Evolutionary conservation across 441 rosid genomes (phyloP), one percentile per base, ranked within the genome.

Genomic region (Bruguiera hainesii): DNA sequence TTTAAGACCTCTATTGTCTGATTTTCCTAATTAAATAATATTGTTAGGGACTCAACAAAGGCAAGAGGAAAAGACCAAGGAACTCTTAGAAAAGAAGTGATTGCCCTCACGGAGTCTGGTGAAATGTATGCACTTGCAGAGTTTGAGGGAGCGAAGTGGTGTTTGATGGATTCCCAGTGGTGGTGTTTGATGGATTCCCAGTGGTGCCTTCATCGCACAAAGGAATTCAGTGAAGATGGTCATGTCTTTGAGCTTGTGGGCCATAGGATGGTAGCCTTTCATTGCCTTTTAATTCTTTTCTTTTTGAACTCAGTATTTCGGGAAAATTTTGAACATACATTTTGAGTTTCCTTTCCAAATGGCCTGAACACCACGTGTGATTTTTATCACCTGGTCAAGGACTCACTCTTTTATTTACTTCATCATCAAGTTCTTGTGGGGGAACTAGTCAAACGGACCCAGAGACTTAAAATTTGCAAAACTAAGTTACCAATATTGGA

Each of bases 101-200:
- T 80, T 62, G 85, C 84, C 48, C 65, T 78, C 56, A 66, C 69
- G 56, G 69, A 71, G 31, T 75, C 83, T 29, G 88, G 84, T 42
- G 87, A 90, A 79, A 81, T 78, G 57, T 73, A 9, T 61, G 68
- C 69, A 23, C 83, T 87, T 0, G 97, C 95, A 19, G 96, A 89
- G 60, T 81, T 76, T 77, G 57, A 37, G 57, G 89, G 76, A 62
- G 75, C 72, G 35, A 69, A 60, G 52, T 90, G 98, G 98, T 82
- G 81, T 56, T 73, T 93, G 75, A 53, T 90, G 82, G 81, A 86
- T 76, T 84, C 84, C 9, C 69, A 78, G 63, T 86, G 93, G 91
- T 62, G 71, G 98, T 82, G 81, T 56, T 73, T 93, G 75, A 53
- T 90, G 82, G 81, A 86, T 76, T 84, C 84, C 9, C 69, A 78